Conservation (phyloP, 306 rosid genomes). For the Sindora glabra region DNA sequence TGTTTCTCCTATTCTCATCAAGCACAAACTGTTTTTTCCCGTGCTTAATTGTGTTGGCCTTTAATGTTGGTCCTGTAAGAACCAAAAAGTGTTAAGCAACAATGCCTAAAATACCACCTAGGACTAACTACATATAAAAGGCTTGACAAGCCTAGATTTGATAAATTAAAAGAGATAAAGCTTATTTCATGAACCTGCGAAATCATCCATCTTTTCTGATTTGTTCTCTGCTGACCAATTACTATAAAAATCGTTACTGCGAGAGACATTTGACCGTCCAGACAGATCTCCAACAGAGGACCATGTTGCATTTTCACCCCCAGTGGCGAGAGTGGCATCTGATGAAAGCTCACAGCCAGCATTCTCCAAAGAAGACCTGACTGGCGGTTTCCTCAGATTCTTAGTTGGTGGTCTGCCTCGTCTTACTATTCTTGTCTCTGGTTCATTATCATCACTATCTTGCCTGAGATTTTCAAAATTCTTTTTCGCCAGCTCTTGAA, state of each 20-base stretch:
- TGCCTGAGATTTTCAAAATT: slow-evolving; percentile 56
- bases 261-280: slow-evolving; percentile 30
- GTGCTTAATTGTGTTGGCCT: slow-evolving; percentile 27
- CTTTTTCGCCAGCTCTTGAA: slow-evolving; percentile 53
- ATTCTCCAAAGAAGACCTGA: slow-evolving; percentile 41
- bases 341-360: slow-evolving; percentile 39
- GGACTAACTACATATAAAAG: not conserved
- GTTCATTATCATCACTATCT: slow-evolving; percentile 57
- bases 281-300: slow-evolving; percentile 33
- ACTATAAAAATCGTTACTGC: slow-evolving; percentile 30
- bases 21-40: slow-evolving; percentile 38
- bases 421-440: slow-evolving; percentile 45
- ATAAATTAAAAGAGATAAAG: not conserved
- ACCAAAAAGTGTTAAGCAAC: not conserved
- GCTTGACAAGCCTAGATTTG: not conserved
- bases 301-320: slow-evolving; percentile 36
- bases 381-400: slow-evolving; percentile 36
- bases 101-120: not conserved
- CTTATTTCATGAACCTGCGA: slow-evolving; percentile 32
- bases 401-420: slow-evolving; percentile 71
- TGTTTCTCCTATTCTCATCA: slow-evolving; percentile 52
- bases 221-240: slow-evolving; percentile 37
- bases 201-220: slow-evolving; percentile 40
- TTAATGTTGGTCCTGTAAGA: slow-evolving; percentile 29
- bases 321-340: slow-evolving; percentile 46